Conservation (phyloP, 352 stramenopile species). For the Thalassiosira livingstoniorum region DNA sequence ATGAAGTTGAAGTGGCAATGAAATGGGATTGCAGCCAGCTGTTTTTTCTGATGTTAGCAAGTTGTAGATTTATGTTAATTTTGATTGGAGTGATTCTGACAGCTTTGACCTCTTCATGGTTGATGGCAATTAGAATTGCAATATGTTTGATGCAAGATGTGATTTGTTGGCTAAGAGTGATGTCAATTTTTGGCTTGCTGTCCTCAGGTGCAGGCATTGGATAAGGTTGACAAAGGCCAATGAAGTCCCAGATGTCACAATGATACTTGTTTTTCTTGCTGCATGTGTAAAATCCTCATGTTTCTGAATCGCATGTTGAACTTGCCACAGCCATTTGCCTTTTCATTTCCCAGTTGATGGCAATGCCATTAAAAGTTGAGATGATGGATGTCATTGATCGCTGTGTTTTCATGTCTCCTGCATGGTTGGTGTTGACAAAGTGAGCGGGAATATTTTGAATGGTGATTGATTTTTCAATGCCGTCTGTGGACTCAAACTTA, state of each 20-base stretch:
- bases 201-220: slow-evolving; percentile 16
- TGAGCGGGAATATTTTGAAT: not conserved
- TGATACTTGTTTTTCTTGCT: too few relatives aligned
- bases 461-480: too few relatives aligned
- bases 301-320: slow-evolving; percentile 11
- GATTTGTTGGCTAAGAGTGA: slow-evolving; percentile 20
- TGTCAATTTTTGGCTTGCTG: slow-evolving; percentile 41
- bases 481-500: too few relatives aligned
- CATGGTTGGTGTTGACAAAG: slow-evolving; percentile 17
- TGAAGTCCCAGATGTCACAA: not conserved
- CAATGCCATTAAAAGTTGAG: not conserved
- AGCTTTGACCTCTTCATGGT: slow-evolving; percentile 1
- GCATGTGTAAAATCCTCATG: not conserved
- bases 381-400: not conserved
- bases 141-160: slow-evolving; percentile 39
- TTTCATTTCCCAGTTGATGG: not conserved
- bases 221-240: not conserved
- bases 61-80: not conserved
- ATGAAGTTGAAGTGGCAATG: slow-evolving; percentile 2
- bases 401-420: not conserved
- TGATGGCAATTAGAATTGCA: slow-evolving; percentile 18
- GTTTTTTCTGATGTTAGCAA: slow-evolving; percentile 1
- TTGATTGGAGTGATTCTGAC: not conserved
- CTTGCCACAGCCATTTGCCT: not conserved
- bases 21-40: not conserved